A percentile compares a stretch with the other conserved stretches of the same genome.
Conservation (phyloP, 805 yeast genomes). For the Cyberlindnera nakhonratchasimensis region DNA sequence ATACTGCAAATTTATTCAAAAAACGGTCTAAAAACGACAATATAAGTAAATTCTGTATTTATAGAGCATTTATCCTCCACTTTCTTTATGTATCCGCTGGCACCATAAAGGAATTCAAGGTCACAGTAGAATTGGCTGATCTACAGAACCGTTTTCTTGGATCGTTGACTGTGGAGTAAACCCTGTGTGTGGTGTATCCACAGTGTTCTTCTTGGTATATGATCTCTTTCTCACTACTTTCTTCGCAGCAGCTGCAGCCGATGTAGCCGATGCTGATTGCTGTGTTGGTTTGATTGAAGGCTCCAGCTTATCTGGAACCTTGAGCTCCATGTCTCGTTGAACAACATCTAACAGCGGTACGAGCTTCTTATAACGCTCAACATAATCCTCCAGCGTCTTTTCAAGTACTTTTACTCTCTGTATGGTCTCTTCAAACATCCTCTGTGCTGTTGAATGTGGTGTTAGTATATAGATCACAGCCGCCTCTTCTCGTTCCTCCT, state of each 20-base stretch:
- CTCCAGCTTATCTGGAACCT: slow-evolving; percentile 64
- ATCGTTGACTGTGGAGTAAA: slow-evolving; percentile 13
- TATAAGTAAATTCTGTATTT: too few species aligned
- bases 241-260: slow-evolving; percentile 5
- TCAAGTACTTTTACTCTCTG: slow-evolving; percentile 34
- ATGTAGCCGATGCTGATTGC: slow-evolving; percentile 2
- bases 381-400: slow-evolving; percentile 41
- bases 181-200: slow-evolving; percentile 12
- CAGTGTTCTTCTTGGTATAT: slow-evolving; percentile 20
- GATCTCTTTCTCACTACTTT: slow-evolving; percentile 22
- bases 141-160: slow-evolving; percentile 19
- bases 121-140: slow-evolving; percentile 25
- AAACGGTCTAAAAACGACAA: too few species aligned
- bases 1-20: too few species aligned
- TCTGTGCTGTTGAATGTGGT: slow-evolving; percentile 19
- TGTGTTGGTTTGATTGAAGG: slow-evolving; percentile 56
- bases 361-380: slow-evolving; percentile 42
- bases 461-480: not conserved
- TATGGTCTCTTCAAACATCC: slow-evolving; percentile 31
- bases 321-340: slow-evolving; percentile 45
- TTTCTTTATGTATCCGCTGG: too few species aligned
- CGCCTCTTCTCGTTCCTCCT: too few species aligned
- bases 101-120: too few species aligned
- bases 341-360: slow-evolving; percentile 46
- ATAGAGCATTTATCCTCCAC: too few species aligned